Conservation (phyloP, 345 rosid genomes). For the Eucalyptus tenuipes region DNA sequence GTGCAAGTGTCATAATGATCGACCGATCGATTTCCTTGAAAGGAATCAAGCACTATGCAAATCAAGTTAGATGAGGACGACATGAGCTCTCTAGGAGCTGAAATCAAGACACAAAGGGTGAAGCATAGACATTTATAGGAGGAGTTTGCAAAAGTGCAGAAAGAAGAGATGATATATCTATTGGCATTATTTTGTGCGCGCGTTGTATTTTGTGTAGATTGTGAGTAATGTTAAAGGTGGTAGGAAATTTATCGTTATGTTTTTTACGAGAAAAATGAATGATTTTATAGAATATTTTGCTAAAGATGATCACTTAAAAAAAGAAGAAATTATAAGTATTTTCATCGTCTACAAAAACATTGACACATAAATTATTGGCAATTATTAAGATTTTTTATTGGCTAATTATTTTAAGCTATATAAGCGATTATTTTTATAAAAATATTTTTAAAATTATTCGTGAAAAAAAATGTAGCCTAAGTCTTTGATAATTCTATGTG, state of each 20-base stretch:
- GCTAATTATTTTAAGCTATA: neutral
- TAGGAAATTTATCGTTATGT: neutral
- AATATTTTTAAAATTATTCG: neutral
- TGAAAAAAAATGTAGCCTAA: neutral
- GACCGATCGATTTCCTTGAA: fast-evolving
- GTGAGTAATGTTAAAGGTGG: neutral
- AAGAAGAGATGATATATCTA: neutral
- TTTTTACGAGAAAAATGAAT: fast-evolving
- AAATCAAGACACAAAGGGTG: neutral
- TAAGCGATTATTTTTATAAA: neutral
- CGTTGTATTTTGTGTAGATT: neutral
- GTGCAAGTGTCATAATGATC: too few relatives aligned
- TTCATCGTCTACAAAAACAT: neutral
- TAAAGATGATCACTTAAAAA: neutral
- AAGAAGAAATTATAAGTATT: too few relatives aligned
- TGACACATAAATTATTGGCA: neutral
- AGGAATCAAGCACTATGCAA: neutral
- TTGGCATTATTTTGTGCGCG: neutral
- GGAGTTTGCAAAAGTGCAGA: neutral
- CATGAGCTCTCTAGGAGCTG: neutral
- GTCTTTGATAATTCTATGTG: neutral
- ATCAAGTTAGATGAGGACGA: neutral
- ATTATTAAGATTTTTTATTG: neutral
- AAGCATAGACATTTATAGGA: neutral
- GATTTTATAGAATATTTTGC: neutral